Base-by-base conservation (phyloP, 306 rosid genomes). In the Cicer arietinum region DNA sequence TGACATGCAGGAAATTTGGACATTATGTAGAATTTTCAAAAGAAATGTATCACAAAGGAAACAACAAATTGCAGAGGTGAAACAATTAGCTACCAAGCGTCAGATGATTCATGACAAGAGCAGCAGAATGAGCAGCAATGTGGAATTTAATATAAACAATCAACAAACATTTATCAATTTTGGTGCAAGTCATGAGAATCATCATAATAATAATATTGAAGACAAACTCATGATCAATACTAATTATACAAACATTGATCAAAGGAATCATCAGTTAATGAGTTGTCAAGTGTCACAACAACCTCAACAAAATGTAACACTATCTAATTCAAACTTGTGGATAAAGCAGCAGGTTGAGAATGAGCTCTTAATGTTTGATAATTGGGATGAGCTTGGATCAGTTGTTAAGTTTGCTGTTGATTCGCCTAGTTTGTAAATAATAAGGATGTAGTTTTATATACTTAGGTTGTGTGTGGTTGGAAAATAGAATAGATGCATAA, bases 381-480 rank as follows among this genome's bases (percentile, higher is more conserved):
- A 85, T 53, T 89, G 97, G 97, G 97, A 94, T 75, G 99, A 94
- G 85, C 89, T 91, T 50, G 88, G 86, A 80, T 87, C 97, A 4
- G 86, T 85, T 40, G 77, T 92, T 11, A 91, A 86, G 71, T 88
- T 87, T 56, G 82, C 86, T 80, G 85, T 83, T 79, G 77, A 91
- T 83, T 88, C 91, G 0, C 75, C 81, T 39, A 47, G 39, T 39
- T 39, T 70, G 59, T 47, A 68, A 64, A 67, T 20, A 25, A 9
- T 22, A 35, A 69, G 13, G n/a, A 48, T 48, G 3, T 35, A 50
- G 22, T 30, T 30, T 8, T 50, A 50, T 37, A 30, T 30, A 30
- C 35, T 30, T 30, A 30, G 35, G 3, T 3, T 3, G 5, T 30
- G 35, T 30, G 5, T 30, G 30, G 30, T 30, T 30, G 35, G 35